Base-by-base conservation (phyloP, 345 rosid species). In the Euclidium syriacum region DNA sequence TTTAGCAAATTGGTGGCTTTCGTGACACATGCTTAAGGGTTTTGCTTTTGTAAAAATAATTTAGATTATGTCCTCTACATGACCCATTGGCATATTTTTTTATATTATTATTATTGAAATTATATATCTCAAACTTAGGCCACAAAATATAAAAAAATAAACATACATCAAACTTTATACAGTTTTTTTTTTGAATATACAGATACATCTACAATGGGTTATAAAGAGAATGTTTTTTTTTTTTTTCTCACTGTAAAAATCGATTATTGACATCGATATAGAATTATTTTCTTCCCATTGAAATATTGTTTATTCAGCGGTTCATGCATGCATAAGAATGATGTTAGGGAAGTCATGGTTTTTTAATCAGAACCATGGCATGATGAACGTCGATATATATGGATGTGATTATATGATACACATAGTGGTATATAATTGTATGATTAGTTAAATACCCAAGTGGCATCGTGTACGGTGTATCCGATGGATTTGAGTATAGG, bases 1-100 rank as follows among this genome's bases (percentile, higher is more conserved):
- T 29, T 4, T 8, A 8, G 41, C 66, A 72, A 64, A 58, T 58
- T 64, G 56, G 62, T 72, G 66, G 62, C 66, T 64, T 63, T 64
- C 15, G 42, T 52, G 67, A 70, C 55, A 61, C 26, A 62, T 44
- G 63, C 50, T 44, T 44, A 61, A 35, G 39, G 67, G 19, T 35
- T 61, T 55, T 71, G 54, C 70, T 64, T 64, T 64, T 55, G 18
- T 42, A 23, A 9, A 61, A 64, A 73, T 76, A 68, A 60, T 75
- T 67, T 64, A 51, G 71, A 74, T 75, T 73, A 66, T 72, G 79
- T 69, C 22, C 10, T 70, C 26, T 51, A 50, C 51, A 58, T 66
- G 42, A 35, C 15, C 50, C 35, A 67, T 55, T 54, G 34, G 67
- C 44, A 39, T 40, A 44, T 11, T 2, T 47, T 55, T 6, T 70